Base-by-base conservation (phyloP, 2,329 filamentous ascomycete genomes). In the Thelonectria discophora region DNA sequence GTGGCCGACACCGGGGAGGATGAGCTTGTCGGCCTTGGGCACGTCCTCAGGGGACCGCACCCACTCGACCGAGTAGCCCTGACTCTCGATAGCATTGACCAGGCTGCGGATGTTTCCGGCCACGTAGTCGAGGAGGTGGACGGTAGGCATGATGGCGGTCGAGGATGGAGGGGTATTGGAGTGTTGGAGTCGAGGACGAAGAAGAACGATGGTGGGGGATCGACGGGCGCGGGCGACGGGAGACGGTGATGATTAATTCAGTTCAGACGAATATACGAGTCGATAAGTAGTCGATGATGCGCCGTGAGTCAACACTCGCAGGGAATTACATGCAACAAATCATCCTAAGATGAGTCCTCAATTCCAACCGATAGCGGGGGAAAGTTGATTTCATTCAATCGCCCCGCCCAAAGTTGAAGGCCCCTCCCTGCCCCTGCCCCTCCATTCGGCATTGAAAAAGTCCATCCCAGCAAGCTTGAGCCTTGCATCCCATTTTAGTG, bases 51-150 rank as follows among this genome's bases (percentile, higher is more conserved):
- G 95, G 34, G 88, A 88, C 72, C 85, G 90, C 69, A 99, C 85
- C 95, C 94, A 98, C 81, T 95, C 91, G 48, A 99, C 92, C 46
- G 91, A 86, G 77, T 94, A 98, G 64, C 95, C 95, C 61, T 94
- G 86, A 79, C 95, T 97, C 78, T 99, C 94, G 73, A 99, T 97
- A 72, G 94, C 95, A 82, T 99, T 99, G 75, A 94, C 94, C 72
- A 99, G 86, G 66, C 94, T 97, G 67, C 94, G 90, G 71, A 99
- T 89, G 78, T 99, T 99, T 74, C 95, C 95, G 64, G 95, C 94
- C 68, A 97, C 94, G 77, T 97, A 98, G 81, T 98, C 84, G 71
- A 90, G 79, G 57, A 95, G 80, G 79, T 94, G 86, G 66, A 94
- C 91, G 50, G 86, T 92, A 66, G 91, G 88, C 90, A 93, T 93